Percentiles rank a stretch among this genome's conserved stretches.
phyloP scores from a whole-genome alignment of 192 early-diverging fungal species.

The Coemansia sp. region DNA sequence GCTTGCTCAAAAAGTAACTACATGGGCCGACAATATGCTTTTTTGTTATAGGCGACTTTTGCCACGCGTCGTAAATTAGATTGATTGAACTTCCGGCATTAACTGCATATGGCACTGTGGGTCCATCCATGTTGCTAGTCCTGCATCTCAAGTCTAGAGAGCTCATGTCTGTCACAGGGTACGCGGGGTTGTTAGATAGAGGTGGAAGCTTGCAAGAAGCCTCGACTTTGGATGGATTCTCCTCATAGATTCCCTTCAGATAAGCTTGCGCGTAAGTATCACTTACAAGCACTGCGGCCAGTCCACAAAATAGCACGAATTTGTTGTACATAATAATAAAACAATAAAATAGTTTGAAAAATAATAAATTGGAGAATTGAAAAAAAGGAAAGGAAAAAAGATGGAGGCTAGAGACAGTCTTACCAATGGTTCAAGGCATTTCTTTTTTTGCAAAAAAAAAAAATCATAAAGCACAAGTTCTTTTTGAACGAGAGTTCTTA shows the following conservation, averaged over 20 bases:
- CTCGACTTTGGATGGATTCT: background rate
- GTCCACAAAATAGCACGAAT: background rate
- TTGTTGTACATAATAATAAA: background rate
- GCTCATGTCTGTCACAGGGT: constrained; percentile 1
- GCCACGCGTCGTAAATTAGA: background rate
- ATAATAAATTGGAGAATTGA: no score
- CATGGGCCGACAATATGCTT: background rate
- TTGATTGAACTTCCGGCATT: background rate
- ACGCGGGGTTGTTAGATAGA: background rate
- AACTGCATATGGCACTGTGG: background rate
- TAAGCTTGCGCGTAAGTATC: background rate
- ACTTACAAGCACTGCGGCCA: background rate
- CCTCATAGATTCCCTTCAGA: constrained; percentile 3
- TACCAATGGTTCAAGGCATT: background rate
- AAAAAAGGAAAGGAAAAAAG: background rate
- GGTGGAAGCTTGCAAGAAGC: background rate
- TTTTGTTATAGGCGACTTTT: constrained; percentile 7
- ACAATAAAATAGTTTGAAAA: background rate
- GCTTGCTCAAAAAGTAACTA: background rate
- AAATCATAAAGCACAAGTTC: background rate
- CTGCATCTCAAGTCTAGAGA: background rate
- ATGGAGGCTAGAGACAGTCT: background rate
- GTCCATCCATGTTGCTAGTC: background rate
- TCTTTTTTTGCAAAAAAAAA: no score
- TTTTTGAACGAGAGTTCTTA: background rate